phyloP scores from a whole-genome alignment of 164 flowering plant genomes.

The Protea cynaroides region DNA sequence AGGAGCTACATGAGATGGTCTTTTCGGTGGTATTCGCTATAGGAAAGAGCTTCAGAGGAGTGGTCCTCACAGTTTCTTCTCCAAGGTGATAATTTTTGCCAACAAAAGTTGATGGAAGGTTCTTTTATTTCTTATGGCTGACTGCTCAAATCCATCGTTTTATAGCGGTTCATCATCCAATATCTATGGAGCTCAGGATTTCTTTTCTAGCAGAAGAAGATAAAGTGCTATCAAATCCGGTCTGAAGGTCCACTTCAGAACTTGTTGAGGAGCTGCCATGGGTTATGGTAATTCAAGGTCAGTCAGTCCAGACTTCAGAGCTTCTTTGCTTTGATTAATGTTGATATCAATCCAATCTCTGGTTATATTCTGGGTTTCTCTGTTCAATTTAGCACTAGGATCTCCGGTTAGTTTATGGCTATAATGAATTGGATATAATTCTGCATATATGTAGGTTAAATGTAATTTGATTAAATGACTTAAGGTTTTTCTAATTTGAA shows the following conservation, averaged over 20 bases:
- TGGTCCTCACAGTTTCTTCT: slow-evolving; percentile 5
- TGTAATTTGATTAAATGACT: not conserved
- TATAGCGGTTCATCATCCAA: no score
- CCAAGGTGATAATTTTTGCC: slow-evolving; percentile 9
- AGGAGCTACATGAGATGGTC: not conserved
- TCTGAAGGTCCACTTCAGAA: slow-evolving; percentile 5
- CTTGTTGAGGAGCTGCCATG: slow-evolving; percentile 19
- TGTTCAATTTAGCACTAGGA: not conserved
- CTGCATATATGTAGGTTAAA: no score
- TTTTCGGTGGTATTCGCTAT: not conserved
- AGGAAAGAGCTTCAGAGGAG: not conserved
- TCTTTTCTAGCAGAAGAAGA: slow-evolving; percentile 7
- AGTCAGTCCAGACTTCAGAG: slow-evolving; percentile 17
- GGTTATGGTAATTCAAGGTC: slow-evolving; percentile 32
- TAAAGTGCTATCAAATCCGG: not conserved
- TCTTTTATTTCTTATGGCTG: slow-evolving; percentile 16
- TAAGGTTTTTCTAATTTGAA: not conserved
- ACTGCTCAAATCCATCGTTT: slow-evolving; percentile 2
- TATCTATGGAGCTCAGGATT: no score
- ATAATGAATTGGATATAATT: no score
- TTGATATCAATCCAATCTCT: not conserved
- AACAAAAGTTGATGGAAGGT: slow-evolving; percentile 11
- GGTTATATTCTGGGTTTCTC: not conserved
- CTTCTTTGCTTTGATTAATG: not conserved
- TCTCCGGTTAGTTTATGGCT: no score